These are phyloP conservation scores for Beauveria bassiana DNA, from an alignment of 2,329 filamentous ascomycete genomes.

Conservation along the genomic window DNA sequence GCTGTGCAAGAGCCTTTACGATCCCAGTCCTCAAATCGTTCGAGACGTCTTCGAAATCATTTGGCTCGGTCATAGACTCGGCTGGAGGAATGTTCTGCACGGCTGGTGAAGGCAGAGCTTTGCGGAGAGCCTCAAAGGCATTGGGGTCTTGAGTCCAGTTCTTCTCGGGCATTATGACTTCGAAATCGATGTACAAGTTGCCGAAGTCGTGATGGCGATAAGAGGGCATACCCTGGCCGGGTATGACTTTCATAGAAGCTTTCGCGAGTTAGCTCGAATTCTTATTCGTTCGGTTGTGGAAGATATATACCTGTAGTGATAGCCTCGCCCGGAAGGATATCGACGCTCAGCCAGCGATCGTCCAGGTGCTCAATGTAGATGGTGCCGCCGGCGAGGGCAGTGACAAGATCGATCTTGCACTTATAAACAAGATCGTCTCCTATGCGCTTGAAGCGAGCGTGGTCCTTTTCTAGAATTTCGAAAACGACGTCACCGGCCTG, in stretches of 20 bases:
- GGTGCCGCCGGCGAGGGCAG: conserved; percentile 82
- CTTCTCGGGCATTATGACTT: conserved; percentile 91
- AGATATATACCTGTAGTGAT: conserved; percentile 73
- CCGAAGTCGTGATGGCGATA: conserved; percentile 90
- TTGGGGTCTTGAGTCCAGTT: conserved; percentile 58
- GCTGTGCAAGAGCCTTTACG: conserved; percentile 22
- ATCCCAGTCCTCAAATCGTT: too few species aligned
- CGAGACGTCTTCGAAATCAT: conserved; percentile 68
- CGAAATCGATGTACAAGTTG: conserved; percentile 96
- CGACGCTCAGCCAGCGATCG: conserved; percentile 90
- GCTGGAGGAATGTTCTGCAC: conserved; percentile 60
- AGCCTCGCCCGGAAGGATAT: conserved; percentile 88
- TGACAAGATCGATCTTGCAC: conserved; percentile 91
- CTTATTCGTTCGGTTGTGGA: conserved; percentile 15
- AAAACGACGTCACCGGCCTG: conserved; percentile 95
- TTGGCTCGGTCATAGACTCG: conserved; percentile 89
- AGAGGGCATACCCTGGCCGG: conserved; percentile 96
- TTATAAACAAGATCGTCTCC: conserved; percentile 95
- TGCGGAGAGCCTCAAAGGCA: conserved; percentile 72
- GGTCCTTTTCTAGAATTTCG: conserved; percentile 99
- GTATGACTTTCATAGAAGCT: conserved; percentile 90
- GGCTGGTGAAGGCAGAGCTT: conserved; percentile 67
- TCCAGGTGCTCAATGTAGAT: conserved; percentile 95
- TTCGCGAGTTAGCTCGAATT: conserved; percentile 9
- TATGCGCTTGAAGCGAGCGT: conserved; percentile 87